These are phyloP conservation scores for Rhytidhysteron rufulum DNA, from an alignment of 2,329 filamentous ascomycete genomes.

Conservation along the genomic window DNA sequence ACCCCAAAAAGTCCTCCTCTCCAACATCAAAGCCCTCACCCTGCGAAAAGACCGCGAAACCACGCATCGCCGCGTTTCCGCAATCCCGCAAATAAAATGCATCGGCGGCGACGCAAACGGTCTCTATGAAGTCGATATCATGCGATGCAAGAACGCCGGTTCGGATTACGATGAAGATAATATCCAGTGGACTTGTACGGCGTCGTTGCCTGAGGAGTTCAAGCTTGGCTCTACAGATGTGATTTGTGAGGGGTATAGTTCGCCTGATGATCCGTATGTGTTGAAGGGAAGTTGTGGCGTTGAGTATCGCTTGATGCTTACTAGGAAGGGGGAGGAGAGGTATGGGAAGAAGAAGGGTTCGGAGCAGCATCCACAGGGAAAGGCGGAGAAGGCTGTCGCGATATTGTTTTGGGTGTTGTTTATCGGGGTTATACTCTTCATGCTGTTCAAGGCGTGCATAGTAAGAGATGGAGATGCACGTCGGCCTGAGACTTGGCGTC, in stretches of 20 bases:
- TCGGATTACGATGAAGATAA: conserved; percentile 77
- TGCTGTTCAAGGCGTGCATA: conserved; percentile 55
- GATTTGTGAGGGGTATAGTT: conserved; percentile 82
- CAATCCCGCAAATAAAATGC: conserved; percentile 68
- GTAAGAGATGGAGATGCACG: conserved; percentile 8
- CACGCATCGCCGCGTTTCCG: conserved; percentile 67
- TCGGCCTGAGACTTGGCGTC: conserved; percentile 8
- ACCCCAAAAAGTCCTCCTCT: conserved; percentile 55
- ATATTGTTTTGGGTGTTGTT: conserved; percentile 62
- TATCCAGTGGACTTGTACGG: conserved; percentile 88
- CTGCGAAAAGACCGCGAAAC: conserved; percentile 67
- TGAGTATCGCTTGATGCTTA: conserved; percentile 79
- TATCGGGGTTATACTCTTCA: conserved; percentile 56
- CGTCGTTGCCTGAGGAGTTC: conserved; percentile 58
- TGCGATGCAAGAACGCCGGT: conserved; percentile 88
- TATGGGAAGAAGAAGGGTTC: conserved; percentile 56
- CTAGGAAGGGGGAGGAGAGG: conserved; percentile 67
- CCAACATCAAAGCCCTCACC: conserved; percentile 72
- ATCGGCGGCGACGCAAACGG: conserved; percentile 58
- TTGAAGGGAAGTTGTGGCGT: conserved; percentile 90
- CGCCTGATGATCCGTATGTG: conserved; percentile 75
- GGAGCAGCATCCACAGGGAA: conserved; percentile 26
- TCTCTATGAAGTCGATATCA: conserved; percentile 70
- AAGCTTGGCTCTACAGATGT: conserved; percentile 85
- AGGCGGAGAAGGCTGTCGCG: conserved; percentile 24